Evolutionary conservation across 495 filamentous ascomycete species (phyloP), one percentile per base, ranked within the genome.

Genomic region (Hypoxylon fragiforme): DNA sequence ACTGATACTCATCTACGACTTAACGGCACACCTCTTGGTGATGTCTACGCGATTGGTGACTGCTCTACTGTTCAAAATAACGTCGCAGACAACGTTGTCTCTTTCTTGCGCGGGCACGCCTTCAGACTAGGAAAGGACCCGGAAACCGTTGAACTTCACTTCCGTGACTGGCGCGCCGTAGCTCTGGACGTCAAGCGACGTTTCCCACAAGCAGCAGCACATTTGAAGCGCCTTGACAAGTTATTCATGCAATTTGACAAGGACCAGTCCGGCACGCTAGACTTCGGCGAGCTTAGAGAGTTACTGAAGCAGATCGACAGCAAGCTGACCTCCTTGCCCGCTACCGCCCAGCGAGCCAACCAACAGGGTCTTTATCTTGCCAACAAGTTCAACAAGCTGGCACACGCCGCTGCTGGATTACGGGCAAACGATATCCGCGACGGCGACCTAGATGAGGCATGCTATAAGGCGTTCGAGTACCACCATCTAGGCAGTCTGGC

Each of bases 21-120:
- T 0, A 90, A 88, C 60, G 95, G 95, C 28, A 86, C 95, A 0
- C 95, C 94, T 0, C 75, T 97, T 0, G 94, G 95, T 31, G 94
- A 97, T 62, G 90, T 99, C 22, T 99, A 99, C 67, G 90, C 90
- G 39, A 89, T 99, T 44, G 95, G 95, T n/a, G 95, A 99, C 70
- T 97, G 94, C 73, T 76, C 88, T 9, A 97, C 94, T 0, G 95
- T 97, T 0, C 95, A 97, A 63, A 97, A 97, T 75, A 97, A 97
- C 64, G 73, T 96, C 4, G 87, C 90, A 16, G 86, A 89, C 54
- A 85, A 96, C 75, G 84, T 97, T 56, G 77, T 95, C 39, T 81
- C 81, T 12, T 97, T 97, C 73, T 77, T 98, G 6, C 91, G 91
- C 50, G 91, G 84, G 3, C 79, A 95, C 11, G 91, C 94, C 20